These are phyloP conservation scores for Glutinoglossum americanum DNA, from an alignment of 495 filamentous ascomycete genomes.

Conservation along the genomic window DNA sequence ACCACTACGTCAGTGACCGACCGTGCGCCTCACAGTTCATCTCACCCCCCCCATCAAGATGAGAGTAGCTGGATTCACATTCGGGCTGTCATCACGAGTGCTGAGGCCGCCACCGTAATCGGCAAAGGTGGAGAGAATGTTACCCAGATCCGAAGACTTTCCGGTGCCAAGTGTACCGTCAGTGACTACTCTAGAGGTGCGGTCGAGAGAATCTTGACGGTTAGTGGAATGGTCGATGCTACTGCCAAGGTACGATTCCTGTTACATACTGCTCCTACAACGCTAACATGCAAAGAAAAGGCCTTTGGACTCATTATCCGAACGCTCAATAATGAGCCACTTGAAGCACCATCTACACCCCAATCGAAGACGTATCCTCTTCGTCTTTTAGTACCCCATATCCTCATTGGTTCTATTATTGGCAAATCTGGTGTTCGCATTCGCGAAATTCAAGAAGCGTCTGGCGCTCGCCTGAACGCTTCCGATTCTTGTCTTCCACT, in stretches of 20 bases:
- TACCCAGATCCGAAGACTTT: conserved; percentile 73
- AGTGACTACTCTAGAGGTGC: conserved; percentile 94
- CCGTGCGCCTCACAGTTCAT: conserved; percentile 26
- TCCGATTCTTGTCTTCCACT: conserved; percentile 84
- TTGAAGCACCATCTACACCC: conserved; percentile 63
- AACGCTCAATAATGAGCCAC: conserved; percentile 87
- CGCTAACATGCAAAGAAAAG: conserved; percentile 38
- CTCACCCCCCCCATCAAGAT: conserved; percentile 39
- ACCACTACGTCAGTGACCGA: conserved; percentile 39
- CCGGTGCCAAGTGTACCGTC: conserved; percentile 91
- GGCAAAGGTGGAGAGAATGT: conserved; percentile 98
- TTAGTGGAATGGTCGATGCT: conserved; percentile 85
- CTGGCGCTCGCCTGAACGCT: conserved; percentile 86
- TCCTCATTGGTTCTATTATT: conserved; percentile 96
- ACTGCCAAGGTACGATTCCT: conserved; percentile 65
- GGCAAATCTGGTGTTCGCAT: conserved; percentile 88
- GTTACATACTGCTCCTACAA: background rate
- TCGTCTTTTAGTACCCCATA: conserved; percentile 84
- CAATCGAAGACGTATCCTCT: conserved; percentile 96
- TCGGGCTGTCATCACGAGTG: conserved; percentile 85
- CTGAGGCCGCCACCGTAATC: conserved; percentile 92
- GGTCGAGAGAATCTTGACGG: conserved; percentile 89
- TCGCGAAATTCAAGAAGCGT: conserved; percentile 95
- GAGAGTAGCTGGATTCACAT: conserved; percentile 95
- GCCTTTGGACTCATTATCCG: conserved; percentile 96